phyloP scores from a whole-genome alignment of 805 yeast species.

The Candida germanica region DNA sequence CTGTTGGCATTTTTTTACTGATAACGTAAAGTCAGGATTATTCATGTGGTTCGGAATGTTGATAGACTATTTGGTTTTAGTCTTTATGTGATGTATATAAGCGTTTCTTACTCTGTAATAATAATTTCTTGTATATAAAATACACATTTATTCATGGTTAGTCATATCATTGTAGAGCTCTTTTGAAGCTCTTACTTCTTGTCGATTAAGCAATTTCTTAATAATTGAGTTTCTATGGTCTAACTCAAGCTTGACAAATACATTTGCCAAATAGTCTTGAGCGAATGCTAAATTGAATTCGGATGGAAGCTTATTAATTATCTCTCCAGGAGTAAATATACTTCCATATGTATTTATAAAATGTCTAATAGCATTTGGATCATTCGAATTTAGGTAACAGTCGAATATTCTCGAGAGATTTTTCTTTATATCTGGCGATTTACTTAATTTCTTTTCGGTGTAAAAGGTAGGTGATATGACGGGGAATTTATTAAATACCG shows the following conservation, averaged over 20 bases:
- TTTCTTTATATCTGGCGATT: not conserved
- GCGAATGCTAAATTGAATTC: conserved; percentile 28
- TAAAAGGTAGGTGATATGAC: conserved; percentile 18
- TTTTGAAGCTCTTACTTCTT: conserved; percentile 23
- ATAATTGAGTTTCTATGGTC: conserved; percentile 16
- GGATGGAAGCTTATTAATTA: conserved; percentile 29
- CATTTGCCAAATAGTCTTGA: conserved; percentile 21
- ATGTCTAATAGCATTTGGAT: conserved; percentile 24
- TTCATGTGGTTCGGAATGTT: conserved; percentile 64
- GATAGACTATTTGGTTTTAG: conserved; percentile 50
- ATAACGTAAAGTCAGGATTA: conserved; percentile 75
- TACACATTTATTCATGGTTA: not conserved
- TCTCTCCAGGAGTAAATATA: conserved; percentile 18
- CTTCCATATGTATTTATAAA: conserved; percentile 24
- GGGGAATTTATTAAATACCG: conserved; percentile 20
- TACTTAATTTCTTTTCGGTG: conserved; percentile 3
- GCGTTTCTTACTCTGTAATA: no score
- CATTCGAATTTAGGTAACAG: conserved; percentile 15
- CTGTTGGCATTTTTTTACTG: conserved; percentile 80
- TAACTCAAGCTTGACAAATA: conserved; percentile 19
- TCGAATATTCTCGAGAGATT: conserved; percentile 17
- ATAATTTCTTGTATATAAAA: no score
- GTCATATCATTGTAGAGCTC: conserved; percentile 20
- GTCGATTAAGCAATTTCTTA: conserved; percentile 27
- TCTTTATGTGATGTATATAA: conserved; percentile 4